Evolutionary conservation across 2,329 filamentous ascomycete species (phyloP).

Genomic region (Claviceps sorghi): DNA sequence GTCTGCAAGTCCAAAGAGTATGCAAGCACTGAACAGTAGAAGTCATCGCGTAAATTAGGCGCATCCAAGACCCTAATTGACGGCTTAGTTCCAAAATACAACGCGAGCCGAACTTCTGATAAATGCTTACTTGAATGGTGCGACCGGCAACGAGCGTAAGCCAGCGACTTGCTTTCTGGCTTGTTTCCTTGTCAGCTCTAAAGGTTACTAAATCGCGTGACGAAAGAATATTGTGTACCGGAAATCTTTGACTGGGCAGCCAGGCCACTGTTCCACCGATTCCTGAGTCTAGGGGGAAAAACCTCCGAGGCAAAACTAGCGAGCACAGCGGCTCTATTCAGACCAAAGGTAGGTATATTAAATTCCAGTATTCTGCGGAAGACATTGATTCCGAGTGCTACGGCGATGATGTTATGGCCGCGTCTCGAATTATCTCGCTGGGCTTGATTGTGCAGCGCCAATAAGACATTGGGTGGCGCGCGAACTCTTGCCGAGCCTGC

Average conservation of each 20-base stretch:
- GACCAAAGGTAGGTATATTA: conserved; percentile 10
- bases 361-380: conserved; percentile 51
- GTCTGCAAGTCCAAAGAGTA: conserved; percentile 63
- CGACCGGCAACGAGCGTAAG: conserved; percentile 43
- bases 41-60: conserved; percentile 80
- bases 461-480: neutral
- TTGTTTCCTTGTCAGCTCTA: neutral
- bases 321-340: neutral
- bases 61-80: conserved; percentile 62
- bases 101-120: neutral
- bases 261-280: neutral
- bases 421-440: conserved; percentile 41
- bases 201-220: neutral
- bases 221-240: neutral
- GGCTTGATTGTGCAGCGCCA: neutral
- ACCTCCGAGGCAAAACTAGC: conserved; percentile 11
- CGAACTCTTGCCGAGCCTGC: neutral
- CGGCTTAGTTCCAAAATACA: neutral
- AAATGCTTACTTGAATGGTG: conserved; percentile 58
- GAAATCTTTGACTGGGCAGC: neutral
- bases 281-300: neutral
- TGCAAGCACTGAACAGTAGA: conserved; percentile 82
- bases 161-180: conserved; percentile 2
- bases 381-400: conserved; percentile 68
- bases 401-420: conserved; percentile 57